Percentiles rank a stretch among this genome's conserved stretches.
Conservation (phyloP, 345 rosid genomes). For the Dovyalis caffra region DNA sequence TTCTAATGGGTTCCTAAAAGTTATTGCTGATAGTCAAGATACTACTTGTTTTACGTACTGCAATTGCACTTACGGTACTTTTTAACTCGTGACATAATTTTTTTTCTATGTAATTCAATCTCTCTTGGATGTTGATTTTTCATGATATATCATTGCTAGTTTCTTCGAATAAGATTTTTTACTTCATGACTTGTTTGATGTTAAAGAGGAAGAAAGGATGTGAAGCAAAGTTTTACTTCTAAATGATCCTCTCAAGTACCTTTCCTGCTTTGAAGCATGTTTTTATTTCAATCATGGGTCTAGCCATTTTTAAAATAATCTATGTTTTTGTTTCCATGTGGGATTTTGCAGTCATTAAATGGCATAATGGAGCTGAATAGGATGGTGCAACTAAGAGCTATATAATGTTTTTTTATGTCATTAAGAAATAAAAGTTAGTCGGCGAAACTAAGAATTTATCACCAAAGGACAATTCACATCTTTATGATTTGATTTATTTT, state of each 20-base stretch:
- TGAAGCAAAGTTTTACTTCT: neutral
- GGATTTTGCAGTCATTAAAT: neutral
- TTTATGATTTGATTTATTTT: neutral
- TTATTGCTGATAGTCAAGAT: constrained; percentile 39
- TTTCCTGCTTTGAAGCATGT: neutral
- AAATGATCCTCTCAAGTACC: neutral
- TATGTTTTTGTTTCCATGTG: neutral
- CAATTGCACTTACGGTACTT: constrained; percentile 86
- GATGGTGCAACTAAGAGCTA: neutral
- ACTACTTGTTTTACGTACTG: constrained; percentile 73
- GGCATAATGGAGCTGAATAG: neutral
- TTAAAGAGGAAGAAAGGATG: neutral
- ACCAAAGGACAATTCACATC: neutral
- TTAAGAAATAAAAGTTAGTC: too few relatives aligned
- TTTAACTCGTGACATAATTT: constrained; percentile 1
- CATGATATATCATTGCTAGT: neutral
- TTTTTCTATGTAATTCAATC: neutral
- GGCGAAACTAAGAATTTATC: too few relatives aligned
- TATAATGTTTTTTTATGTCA: too few relatives aligned
- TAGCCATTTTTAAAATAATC: neutral
- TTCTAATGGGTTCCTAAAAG: constrained; percentile 71
- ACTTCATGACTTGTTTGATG: neutral
- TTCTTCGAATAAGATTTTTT: neutral
- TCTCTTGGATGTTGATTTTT: neutral
- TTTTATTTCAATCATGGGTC: neutral